Base-by-base conservation (phyloP, 306 rosid genomes). In the Hippophae rhamnoides region DNA sequence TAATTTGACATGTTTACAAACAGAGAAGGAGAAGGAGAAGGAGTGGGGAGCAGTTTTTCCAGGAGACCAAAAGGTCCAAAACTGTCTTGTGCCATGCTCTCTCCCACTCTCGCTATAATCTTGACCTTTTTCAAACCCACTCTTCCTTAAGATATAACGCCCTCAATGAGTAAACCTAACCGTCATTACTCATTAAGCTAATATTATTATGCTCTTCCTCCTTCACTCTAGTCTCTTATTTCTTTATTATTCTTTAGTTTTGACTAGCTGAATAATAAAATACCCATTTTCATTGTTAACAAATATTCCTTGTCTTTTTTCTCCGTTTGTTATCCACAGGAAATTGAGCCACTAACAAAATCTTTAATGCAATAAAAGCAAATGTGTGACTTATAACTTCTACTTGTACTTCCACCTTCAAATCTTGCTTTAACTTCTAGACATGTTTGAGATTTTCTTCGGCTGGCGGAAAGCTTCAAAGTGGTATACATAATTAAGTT, bases 401-500 rank as follows among this genome's bases (percentile, higher is more conserved):
- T 8, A 18, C 6, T 55, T 43, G 38, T 52, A 49, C 54, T 54
- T 13, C 47, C 45, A 4, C 61, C 63, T 56, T 58, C 45, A 8
- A 54, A 50, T 56, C 6, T 57, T 59, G 9, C 38, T 48, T 13
- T 48, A 43, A 9, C 40, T 49, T 68, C 3, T 60, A 69, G 75
- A 72, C 60, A 90, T 87, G 97, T 87, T 90, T 70, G 87, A 60
- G 64, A 27, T 76, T 70, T 65, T 87, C 38, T 84, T 87, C 54
- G 95, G 94, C 9, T 90, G 97, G 96, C 61, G 87, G 62, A 87
- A 85, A 57, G 97, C 95, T 70, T 84, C 94, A 0, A 87, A 79
- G 76, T 90, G 97, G 97, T 90, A 85, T 65, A 8, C 1, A 26
- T 50, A 27, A 9, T 52, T 26, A 18, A 13, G 47, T 4, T 49